Evolutionary conservation across 106 monocot genomes (phyloP).

Genomic region (Apostasia shenzhenica): DNA sequence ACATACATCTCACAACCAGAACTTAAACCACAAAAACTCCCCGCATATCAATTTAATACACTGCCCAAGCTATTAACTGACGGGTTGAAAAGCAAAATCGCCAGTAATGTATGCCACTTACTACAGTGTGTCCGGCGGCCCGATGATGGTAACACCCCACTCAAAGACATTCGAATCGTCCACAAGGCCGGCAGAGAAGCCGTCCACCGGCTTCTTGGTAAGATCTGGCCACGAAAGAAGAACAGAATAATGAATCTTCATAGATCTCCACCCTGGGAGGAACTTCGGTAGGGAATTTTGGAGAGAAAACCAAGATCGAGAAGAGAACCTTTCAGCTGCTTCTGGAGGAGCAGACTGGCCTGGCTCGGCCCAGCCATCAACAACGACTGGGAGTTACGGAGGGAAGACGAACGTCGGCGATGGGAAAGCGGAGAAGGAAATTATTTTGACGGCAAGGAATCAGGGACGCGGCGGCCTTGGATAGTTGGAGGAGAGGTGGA

Average conservation of each 20-base stretch:
- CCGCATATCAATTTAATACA: too few species aligned
- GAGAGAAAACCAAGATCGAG: not conserved
- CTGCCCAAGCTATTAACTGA: not conserved
- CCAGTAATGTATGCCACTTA: slow-evolving; percentile 19
- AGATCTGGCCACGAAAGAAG: slow-evolving; percentile 38
- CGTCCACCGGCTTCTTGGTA: slow-evolving; percentile 56
- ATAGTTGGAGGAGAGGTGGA: too few species aligned
- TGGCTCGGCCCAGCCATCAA: slow-evolving; percentile 36
- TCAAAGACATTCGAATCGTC: slow-evolving; percentile 67
- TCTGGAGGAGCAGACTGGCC: slow-evolving; percentile 46
- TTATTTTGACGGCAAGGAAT: not conserved
- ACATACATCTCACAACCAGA: not conserved
- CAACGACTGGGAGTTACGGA: not conserved
- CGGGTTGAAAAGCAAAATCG: not conserved
- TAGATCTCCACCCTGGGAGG: not conserved
- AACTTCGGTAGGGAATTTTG: not conserved
- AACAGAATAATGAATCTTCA: not conserved
- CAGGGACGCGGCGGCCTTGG: not conserved
- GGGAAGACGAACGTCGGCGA: not conserved
- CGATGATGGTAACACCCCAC: slow-evolving; percentile 80
- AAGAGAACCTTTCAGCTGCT: slow-evolving; percentile 40
- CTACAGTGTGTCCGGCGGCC: slow-evolving; percentile 75
- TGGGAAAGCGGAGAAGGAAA: not conserved
- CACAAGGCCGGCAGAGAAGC: slow-evolving; percentile 71
- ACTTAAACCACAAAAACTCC: not conserved